Evolutionary conservation across 257 asterid species (phyloP).

Genomic region (Solanum pinnatisectum): DNA sequence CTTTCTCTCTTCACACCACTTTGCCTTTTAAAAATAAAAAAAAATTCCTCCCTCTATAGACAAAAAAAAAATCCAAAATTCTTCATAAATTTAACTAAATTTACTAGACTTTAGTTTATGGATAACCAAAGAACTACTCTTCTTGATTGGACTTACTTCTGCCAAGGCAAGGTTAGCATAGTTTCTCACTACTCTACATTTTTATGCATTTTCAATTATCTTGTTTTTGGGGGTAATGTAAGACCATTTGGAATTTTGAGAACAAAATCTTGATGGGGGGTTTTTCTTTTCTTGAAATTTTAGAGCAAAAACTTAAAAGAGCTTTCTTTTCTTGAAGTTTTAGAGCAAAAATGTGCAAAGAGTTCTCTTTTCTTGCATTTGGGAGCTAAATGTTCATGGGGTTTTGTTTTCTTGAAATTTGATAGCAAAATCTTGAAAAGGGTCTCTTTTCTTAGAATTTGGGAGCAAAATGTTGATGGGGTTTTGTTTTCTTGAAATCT

Average conservation of each 20-base stretch:
- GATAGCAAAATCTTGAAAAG: too few relatives aligned
- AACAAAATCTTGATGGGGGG: background rate
- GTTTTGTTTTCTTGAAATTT: background rate
- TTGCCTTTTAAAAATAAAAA: too few relatives aligned
- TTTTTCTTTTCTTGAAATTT: background rate
- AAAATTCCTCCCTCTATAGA: background rate
- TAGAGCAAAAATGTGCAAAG: background rate
- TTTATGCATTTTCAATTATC: background rate
- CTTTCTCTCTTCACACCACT: background rate
- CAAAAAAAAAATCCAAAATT: background rate
- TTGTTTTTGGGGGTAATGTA: background rate
- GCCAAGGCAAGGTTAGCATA: conserved; percentile 58
- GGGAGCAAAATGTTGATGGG: too few relatives aligned
- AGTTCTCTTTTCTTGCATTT: background rate
- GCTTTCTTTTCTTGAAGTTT: background rate
- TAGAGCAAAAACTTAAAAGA: too few relatives aligned
- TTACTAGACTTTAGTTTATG: conserved; percentile 16
- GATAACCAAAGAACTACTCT: conserved; percentile 47
- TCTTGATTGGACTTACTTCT: conserved; percentile 53
- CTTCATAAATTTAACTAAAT: background rate
- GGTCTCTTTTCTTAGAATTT: background rate
- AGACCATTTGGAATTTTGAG: background rate
- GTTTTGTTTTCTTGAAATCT: too few relatives aligned
- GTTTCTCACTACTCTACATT: background rate
- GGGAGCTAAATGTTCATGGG: background rate